Base-by-base conservation (phyloP, 2,329 filamentous ascomycete genomes). In the Bipolaris victoriae region DNA sequence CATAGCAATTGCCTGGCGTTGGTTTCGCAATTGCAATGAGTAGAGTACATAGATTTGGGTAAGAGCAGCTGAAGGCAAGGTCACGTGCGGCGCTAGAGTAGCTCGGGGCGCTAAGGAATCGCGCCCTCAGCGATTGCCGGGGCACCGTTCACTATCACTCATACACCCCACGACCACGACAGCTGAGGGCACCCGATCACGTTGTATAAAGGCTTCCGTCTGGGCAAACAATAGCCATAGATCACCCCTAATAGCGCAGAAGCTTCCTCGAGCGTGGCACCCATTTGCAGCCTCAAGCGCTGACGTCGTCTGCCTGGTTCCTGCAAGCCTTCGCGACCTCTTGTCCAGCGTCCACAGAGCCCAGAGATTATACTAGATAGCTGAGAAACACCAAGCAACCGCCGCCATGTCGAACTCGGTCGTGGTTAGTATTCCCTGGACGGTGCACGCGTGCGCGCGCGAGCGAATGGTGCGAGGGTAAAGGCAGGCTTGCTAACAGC, bases 401-500 rank as follows among this genome's bases (percentile, higher is more conserved):
- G 61, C 57, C 64, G 59, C 55, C 63, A 77, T 77, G 74, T 77
- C 74, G 60, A 77, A 77, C 68, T 64, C 65, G 64, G 68, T 75
- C 45, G 74, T 76, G 66, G 74, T 77, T 53, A 75, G 74, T 76
- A 67, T 57, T 58, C 66, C 66, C 64, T 47, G 44, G 40, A 22
- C 10, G n/a, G n/a, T 35, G 46, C 35, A 39, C 46, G 46, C 46
- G 46, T 39, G 49, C 49, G 57, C 52, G 58, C 63, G 50, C 60
- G 52, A 60, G 58, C 58, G 54, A 52, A 58, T 55, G 58, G 61
- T 52, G 48, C 15, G 51, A 55, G 51, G 55, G 56, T 52, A 56
- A 60, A 49, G 54, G 61, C 51, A 62, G 54, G 48, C 55, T 53
- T 62, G 69, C 74, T 75, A 61, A 76, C 71, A 62, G 67, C 67